These are phyloP conservation scores for Nemania abortiva DNA, from an alignment of 2,329 filamentous ascomycete genomes.

Conservation along the genomic window DNA sequence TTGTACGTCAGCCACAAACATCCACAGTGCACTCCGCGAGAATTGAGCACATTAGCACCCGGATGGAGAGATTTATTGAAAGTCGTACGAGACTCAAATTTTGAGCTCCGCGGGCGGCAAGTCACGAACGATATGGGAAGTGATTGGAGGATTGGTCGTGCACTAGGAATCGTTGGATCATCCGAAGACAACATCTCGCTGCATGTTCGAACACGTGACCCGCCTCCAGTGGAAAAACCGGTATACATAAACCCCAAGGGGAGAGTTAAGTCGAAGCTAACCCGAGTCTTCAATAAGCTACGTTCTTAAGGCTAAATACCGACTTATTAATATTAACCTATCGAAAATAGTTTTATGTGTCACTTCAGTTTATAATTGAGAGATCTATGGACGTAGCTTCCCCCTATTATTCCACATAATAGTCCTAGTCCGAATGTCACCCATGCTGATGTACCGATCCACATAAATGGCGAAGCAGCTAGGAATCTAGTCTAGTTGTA, in stretches of 20 bases:
- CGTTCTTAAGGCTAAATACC: no score
- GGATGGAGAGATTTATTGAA: slow-evolving; percentile 5
- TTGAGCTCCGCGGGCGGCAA: slow-evolving; percentile 4
- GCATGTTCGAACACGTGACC: neutral
- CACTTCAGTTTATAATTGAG: no score
- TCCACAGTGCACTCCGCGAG: neutral
- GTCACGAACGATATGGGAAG: neutral
- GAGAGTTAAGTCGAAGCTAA: neutral
- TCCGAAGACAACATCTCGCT: neutral
- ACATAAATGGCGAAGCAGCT: no score
- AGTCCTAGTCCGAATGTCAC: no score
- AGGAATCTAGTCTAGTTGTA: no score
- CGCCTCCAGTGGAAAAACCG: neutral
- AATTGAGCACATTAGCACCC: slow-evolving; percentile 9
- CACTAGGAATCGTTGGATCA: neutral
- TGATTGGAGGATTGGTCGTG: slow-evolving; percentile 14
- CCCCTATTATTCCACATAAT: no score
- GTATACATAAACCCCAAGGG: neutral
- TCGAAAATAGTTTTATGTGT: no score
- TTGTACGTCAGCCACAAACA: slow-evolving; percentile 10
- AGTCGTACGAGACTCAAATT: slow-evolving; percentile 5
- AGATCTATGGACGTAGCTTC: no score
- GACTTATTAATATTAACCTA: no score
- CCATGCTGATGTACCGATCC: no score
- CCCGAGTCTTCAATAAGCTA: neutral